phyloP scores from a whole-genome alignment of 2,329 filamentous ascomycete species.

The Graphilbum sp. region DNA sequence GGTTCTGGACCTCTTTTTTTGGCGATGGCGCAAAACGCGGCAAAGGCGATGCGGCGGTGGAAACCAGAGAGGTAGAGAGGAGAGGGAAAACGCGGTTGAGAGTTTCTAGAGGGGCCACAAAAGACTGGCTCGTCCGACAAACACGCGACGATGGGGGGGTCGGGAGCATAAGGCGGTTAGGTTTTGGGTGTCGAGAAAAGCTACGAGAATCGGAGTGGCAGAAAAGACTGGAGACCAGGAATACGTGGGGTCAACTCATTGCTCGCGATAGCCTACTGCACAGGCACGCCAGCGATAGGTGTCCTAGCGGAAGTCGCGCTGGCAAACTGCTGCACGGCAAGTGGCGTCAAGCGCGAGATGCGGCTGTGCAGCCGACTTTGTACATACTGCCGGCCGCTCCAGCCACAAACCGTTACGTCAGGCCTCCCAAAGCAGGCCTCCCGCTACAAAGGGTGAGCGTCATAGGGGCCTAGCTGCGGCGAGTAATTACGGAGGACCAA shows the following conservation, averaged over 20 bases:
- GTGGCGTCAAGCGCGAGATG: background rate
- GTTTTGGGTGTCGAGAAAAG: background rate
- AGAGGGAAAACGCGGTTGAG: no score
- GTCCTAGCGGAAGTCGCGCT: background rate
- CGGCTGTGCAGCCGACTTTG: background rate
- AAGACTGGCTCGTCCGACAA: background rate
- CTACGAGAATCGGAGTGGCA: constrained; percentile 1
- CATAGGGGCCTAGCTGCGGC: background rate
- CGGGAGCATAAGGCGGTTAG: background rate
- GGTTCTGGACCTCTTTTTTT: no score
- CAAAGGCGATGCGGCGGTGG: no score
- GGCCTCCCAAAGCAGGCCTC: background rate
- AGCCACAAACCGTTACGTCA: background rate
- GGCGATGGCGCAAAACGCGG: no score
- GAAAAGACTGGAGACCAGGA: constrained; percentile 1
- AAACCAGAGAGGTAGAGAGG: no score
- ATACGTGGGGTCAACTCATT: constrained; percentile 8
- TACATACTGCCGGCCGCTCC: background rate
- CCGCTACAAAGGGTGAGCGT: background rate
- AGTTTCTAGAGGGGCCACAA: background rate
- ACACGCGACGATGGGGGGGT: background rate
- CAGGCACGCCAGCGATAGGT: background rate
- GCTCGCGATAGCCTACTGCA: background rate
- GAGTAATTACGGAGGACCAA: background rate
- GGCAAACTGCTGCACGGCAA: no score